Percentiles rank a stretch among this genome's conserved stretches.
phyloP scores from a whole-genome alignment of 2,329 filamentous ascomycete species.

The Trichoderma koningiopsis region DNA sequence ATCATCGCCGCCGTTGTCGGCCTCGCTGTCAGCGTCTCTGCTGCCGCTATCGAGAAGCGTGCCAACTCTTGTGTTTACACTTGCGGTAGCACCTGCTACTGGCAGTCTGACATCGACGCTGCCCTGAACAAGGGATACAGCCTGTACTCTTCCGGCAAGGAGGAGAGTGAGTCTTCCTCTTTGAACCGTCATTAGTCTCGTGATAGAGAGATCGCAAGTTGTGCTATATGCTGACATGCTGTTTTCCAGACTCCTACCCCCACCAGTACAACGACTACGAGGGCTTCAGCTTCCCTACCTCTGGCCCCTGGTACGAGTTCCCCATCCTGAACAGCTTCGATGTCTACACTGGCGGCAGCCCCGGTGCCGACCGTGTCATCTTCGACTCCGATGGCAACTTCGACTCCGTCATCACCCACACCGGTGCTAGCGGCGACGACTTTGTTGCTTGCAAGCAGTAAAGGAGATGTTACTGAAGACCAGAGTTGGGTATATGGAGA shows the following conservation, averaged over 20 bases:
- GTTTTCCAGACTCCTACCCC: constrained; percentile 36
- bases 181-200: background rate
- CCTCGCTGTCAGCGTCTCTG: constrained; percentile 19
- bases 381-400: constrained; percentile 54
- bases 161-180: background rate
- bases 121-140: constrained; percentile 16
- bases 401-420: constrained; percentile 70
- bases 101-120: constrained; percentile 24
- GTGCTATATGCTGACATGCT: background rate
- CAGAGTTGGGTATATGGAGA: background rate
- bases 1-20: constrained; percentile 19
- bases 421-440: constrained; percentile 66
- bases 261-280: constrained; percentile 45
- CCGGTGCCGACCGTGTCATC: constrained; percentile 69
- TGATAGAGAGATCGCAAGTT: background rate
- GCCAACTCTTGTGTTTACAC: constrained; percentile 20
- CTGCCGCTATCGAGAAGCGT: constrained; percentile 14
- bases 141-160: constrained; percentile 1
- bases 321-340: constrained; percentile 38
- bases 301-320: constrained; percentile 44
- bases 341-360: constrained; percentile 45
- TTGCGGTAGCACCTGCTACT: constrained; percentile 22
- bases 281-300: constrained; percentile 40
- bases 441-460: constrained; percentile 61
- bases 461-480: background rate